Conservation (phyloP, 2,329 filamentous ascomycete species). For the Didymosphaeria variabile region DNA sequence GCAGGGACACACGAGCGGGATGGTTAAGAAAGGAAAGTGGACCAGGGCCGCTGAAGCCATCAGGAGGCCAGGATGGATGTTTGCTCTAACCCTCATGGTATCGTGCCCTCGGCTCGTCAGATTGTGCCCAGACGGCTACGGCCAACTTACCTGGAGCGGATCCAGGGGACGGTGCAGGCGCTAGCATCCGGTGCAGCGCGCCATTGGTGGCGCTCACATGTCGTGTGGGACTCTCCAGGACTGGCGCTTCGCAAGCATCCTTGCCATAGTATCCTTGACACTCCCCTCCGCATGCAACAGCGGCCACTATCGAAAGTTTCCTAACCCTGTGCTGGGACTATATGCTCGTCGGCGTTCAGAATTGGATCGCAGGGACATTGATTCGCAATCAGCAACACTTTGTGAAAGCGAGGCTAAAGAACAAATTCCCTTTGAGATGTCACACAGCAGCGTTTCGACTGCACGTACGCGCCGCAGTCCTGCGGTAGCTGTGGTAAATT, state of each 20-base stretch:
- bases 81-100: constrained; percentile 15
- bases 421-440: not conserved
- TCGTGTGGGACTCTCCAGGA: constrained; percentile 4
- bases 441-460: constrained; percentile 4
- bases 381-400: not conserved
- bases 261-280: not conserved
- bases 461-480: not conserved
- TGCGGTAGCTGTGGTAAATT: not conserved
- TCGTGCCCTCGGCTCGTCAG: not conserved
- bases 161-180: constrained; percentile 16
- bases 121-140: constrained; percentile 1
- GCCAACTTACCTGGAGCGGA: constrained; percentile 11
- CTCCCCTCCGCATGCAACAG: constrained; percentile 10
- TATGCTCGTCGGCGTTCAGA: not conserved
- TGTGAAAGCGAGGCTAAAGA: not conserved
- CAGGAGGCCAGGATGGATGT: constrained; percentile 15
- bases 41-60: constrained; percentile 10
- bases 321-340: not conserved
- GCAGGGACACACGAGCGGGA: constrained; percentile 5
- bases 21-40: constrained; percentile 4
- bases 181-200: not conserved
- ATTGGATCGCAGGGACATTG: too few relatives aligned
- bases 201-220: constrained; percentile 11
- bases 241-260: constrained; percentile 12
- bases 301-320: constrained; percentile 4